Evolutionary conservation across 164 flowering plant species (phyloP), one percentile per base, ranked within the genome.

Genomic region (Liriodendron chinense): DNA sequence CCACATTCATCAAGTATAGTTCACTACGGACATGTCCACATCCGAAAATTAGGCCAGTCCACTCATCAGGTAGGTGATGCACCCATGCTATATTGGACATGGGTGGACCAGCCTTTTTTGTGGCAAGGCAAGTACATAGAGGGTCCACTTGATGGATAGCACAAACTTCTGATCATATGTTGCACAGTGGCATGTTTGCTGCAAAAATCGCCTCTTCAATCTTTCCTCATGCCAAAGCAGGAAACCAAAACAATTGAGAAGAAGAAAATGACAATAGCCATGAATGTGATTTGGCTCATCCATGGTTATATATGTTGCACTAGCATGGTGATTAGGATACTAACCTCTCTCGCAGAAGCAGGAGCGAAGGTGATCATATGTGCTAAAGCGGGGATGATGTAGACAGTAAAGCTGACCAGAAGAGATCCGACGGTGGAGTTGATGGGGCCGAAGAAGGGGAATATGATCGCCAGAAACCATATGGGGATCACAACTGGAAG

Each of bases 401-500:
- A 82, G 26, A 82, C 84, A 1, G 84, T 82, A 78, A 82, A 82
- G 78, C 84, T 78, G 69, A 78, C 84, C 7, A 82, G 82, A 68
- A 82, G 77, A 65, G 84, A 76, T 43, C 84, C 84, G 6, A 82
- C 84, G 3, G 84, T 74, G 68, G 84, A 82, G 71, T 82, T 82
- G 63, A 82, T 82, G 59, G 84, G 84, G 49, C 84, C 84, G 16
- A 82, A 82, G 76, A 82, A 82, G 23, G 84, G 84, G 73, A 82
- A 82, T 50, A 78, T 72, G 65, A 82, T 82, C 3, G 84, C 84
- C 23, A 81, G 76, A 64, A 81, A 81, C 84, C 81, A 81, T 25
- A 81, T 81, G 0, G 94, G 97, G 50, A 92, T 81, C 70, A 92
- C 97, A 72, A 91, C 97, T 0, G 95, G 94, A 26, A 92, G 82